phyloP scores from a whole-genome alignment of 495 filamentous ascomycete species.

The Hyphodiscus hymeniophilus region DNA sequence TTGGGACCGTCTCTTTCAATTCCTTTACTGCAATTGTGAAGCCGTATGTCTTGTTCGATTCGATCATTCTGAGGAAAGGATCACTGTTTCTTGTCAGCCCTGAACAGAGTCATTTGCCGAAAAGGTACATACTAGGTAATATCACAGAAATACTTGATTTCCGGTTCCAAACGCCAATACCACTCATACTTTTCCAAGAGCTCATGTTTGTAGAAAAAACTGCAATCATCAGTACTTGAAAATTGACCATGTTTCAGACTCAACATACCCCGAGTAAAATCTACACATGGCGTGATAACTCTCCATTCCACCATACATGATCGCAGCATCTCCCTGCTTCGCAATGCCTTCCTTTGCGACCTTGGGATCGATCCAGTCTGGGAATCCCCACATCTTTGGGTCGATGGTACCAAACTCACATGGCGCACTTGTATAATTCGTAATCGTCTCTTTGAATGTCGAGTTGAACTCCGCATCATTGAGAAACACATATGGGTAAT shows the following conservation, averaged over 20 bases:
- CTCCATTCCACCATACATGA: conserved; percentile 99
- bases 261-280: conserved; percentile 88
- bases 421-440: conserved; percentile 76
- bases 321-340: conserved; percentile 93
- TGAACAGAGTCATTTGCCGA: background rate
- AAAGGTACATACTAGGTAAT: conserved; percentile 80
- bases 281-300: conserved; percentile 98
- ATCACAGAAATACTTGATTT: conserved; percentile 99
- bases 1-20: conserved; percentile 93
- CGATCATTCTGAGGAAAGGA: conserved; percentile 89
- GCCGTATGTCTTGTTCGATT: conserved; percentile 93
- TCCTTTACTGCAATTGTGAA: conserved; percentile 99
- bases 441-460: conserved; percentile 79
- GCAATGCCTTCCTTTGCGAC: conserved; percentile 92
- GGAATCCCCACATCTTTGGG: conserved; percentile 87
- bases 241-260: too few species aligned
- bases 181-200: conserved; percentile 95
- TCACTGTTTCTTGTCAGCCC: conserved; percentile 49
- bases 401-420: conserved; percentile 97
- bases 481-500: conserved; percentile 98
- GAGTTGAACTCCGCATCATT: conserved; percentile 96
- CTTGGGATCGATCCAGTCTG: conserved; percentile 89
- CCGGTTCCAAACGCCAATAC: conserved; percentile 99
- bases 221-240: conserved; percentile 25
- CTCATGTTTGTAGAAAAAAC: conserved; percentile 97